Evolutionary conservation across 2,329 filamentous ascomycete genomes (phyloP), one percentile per base, ranked within the genome.

Genomic region (Colletotrichum euphorbiae): DNA sequence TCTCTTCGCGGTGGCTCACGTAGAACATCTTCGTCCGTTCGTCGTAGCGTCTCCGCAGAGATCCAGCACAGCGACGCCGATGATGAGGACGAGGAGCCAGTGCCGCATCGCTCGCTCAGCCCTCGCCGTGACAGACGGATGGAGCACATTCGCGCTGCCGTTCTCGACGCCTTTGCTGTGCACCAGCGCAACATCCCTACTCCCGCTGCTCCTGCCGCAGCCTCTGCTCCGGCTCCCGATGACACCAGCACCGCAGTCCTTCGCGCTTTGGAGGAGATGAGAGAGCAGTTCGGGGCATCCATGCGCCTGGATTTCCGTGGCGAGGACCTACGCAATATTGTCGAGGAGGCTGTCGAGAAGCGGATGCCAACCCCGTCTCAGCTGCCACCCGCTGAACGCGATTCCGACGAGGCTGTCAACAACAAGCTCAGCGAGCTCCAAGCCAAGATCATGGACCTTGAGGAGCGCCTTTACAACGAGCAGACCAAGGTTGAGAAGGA

Each of bases 51-150:
- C 45, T 94, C 92, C 52, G 88, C 84, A n/a, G 91, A 93, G 33
- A 75, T 86, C 3, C 84, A 88, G 54, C 90, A 97, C 67, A 98
- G 95, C 76, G 96, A 98, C 80, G 95, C 96, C 11, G 95, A 98
- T 77, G 94, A 97, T 70, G 94, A 97, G 75, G 94, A 97, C 72
- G 94, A 97, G 21, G 92, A 90, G 64, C 86, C 89, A 62, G 70
- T 81, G 67, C 80, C 84, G 70, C 85, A 89, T 76, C 90, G 93
- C 58, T 91, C 92, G 6, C 85, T 90, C 72, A 98, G 94, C 72
- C 93, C 94, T 17, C 87, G 88, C 65, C 87, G 90, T 69, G 93
- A 97, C 75, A 90, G 90, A 73, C 93, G 89, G 73, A 79, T 94
- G 73, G 94, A 98, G 66, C 93, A 95, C 77, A 93, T 99, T 71